Conservation (phyloP, 257 asterid genomes). For the Voacanga thouarsii region DNA sequence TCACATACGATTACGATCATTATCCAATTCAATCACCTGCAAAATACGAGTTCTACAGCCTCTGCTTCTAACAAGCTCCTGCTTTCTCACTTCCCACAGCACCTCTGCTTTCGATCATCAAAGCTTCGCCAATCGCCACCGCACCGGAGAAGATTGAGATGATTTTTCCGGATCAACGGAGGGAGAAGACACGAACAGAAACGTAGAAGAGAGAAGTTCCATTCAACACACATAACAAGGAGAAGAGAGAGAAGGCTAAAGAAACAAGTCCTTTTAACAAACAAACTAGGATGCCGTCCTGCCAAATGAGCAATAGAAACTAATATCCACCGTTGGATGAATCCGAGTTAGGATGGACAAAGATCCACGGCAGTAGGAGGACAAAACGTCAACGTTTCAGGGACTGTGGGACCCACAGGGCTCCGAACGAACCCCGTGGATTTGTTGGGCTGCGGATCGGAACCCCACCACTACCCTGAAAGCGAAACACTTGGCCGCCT, state of each 20-base stretch:
- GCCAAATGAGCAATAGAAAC: neutral
- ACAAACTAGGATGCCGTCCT: constrained; percentile 8
- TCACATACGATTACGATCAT: neutral
- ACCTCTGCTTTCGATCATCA: neutral
- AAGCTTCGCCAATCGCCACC: neutral
- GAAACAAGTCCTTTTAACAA: neutral
- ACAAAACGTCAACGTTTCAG: neutral
- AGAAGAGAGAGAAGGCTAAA: no score
- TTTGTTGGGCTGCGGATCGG: neutral
- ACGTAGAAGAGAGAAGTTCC: neutral
- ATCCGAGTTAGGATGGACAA: neutral
- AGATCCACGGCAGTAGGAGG: neutral
- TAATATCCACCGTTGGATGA: neutral
- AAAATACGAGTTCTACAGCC: neutral
- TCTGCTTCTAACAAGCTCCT: neutral
- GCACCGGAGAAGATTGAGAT: neutral
- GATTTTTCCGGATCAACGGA: neutral
- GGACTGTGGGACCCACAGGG: neutral
- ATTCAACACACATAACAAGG: neutral
- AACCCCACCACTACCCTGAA: neutral
- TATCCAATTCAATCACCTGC: constrained; percentile 7
- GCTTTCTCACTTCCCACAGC: neutral
- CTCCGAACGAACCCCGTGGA: neutral
- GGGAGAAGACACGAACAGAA: neutral
- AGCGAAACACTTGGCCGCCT: neutral